Evolutionary conservation across 202 grass and related monocot genomes (phyloP), one percentile per base, ranked within the genome.

Genomic region (Dendrocalamus latiflorus): DNA sequence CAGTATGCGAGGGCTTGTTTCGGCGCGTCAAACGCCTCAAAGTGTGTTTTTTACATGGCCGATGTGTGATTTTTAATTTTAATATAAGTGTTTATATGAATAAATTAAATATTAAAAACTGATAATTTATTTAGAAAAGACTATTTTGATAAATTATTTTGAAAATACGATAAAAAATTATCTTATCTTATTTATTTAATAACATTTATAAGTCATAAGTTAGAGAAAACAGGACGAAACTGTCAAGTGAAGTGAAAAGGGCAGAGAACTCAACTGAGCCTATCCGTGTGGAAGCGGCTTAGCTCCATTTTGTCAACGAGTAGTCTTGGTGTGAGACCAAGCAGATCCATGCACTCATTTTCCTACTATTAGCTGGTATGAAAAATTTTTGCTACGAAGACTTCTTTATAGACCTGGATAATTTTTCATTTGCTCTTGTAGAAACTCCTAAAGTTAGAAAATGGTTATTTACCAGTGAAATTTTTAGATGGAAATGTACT

Each of bases 1-100:
- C n/a, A 16, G 76, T 41, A 7, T 45, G 47, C 45, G 42, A 9
- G 5, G 13, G 67, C 17, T 48, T 24, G 47, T 30, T 24, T 41
- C 5, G 4, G 30, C 60, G 70, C 25, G 81, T 80, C 75, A 68
- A 84, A 72, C 68, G 5, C 72, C 49, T 60, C 59, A 79, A 72
- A 84, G 51, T 0, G 4, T 34, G 4, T 5, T 34, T 34, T 34
- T 34, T 34, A 5, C 0, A 5, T 0, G 33, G 33, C 0, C 4
- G 4, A 5, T 30, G 30, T 30, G 30, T 34, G 33, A 34, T 34
- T 34, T 34, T 34, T 34, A 34, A 34, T 34, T 34, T 34, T 34
- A 34, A 5, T 5, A 5, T 34, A 34, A 36, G 34, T 36, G 0
- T 36, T 36, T 36, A 36, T 36, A 36, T 36, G 0, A 6, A 36